A percentile compares a stretch with the other conserved stretches of the same genome.
These are phyloP conservation scores for Paxillus rubicundulus DNA, from an alignment of 768 basidiomycete species.

Conservation along the genomic window DNA sequence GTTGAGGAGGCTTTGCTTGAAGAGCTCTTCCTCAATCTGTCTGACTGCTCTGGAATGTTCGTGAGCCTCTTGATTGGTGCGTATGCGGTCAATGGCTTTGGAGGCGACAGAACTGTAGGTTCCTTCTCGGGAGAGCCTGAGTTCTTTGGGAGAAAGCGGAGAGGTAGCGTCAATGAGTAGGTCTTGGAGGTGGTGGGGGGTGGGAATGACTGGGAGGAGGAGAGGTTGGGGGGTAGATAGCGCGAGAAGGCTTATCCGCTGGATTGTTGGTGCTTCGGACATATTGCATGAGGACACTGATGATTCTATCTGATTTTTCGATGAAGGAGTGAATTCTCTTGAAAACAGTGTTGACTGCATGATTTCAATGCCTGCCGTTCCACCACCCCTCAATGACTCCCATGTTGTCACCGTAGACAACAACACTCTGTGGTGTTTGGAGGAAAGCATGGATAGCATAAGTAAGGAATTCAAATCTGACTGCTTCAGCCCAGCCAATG, in stretches of 20 bases:
- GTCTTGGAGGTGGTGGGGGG: too few relatives aligned
- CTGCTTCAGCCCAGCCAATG: slow-evolving; percentile 32
- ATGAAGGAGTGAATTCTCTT: slow-evolving; percentile 6
- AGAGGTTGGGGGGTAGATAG: too few relatives aligned
- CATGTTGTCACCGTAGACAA: slow-evolving; percentile 11
- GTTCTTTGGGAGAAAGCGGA: too few relatives aligned
- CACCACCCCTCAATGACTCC: slow-evolving; percentile 10
- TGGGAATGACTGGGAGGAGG: too few relatives aligned
- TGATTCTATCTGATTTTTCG: neutral
- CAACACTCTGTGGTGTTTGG: too few relatives aligned
- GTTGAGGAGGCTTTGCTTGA: neutral
- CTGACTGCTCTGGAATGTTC: too few relatives aligned
- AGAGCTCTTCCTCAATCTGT: neutral
- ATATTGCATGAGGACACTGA: slow-evolving; percentile 12
- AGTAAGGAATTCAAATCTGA: neutral
- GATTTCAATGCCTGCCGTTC: too few relatives aligned
- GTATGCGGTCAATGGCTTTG: neutral
- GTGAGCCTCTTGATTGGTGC: neutral
- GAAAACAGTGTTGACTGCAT: slow-evolving; percentile 10
- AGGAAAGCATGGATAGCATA: too few relatives aligned
- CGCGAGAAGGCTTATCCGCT: slow-evolving; percentile 19
- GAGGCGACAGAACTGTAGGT: neutral
- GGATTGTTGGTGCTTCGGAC: slow-evolving; percentile 13
- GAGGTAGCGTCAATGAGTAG: too few relatives aligned
- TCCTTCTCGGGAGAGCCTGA: too few relatives aligned